Percentiles rank a stretch among this genome's conserved stretches.
phyloP scores from a whole-genome alignment of 179 eudicot genomes.

The Corrigiola litoralis region DNA sequence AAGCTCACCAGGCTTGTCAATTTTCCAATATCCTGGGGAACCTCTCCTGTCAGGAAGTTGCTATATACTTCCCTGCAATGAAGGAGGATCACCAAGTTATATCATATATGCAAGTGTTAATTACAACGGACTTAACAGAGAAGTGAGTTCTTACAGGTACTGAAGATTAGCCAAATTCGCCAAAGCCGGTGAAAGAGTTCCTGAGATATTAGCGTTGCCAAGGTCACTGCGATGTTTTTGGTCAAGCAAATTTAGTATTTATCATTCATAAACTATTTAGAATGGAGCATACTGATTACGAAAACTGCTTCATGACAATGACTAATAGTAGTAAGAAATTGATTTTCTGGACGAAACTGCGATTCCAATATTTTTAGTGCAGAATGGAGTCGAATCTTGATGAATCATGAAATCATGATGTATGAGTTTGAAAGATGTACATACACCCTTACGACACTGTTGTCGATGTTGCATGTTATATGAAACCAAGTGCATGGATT shows the following conservation, averaged over 20 bases:
- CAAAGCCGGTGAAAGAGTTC: slow-evolving; percentile 30
- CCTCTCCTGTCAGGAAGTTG: slow-evolving; percentile 25
- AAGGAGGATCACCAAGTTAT: neutral
- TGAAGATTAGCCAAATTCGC: slow-evolving; percentile 28
- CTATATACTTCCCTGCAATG: slow-evolving; percentile 24
- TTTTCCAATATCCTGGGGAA: slow-evolving; percentile 28
- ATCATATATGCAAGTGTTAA: neutral
- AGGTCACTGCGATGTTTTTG: slow-evolving; percentile 27
- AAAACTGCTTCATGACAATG: too few species aligned
- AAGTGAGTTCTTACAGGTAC: slow-evolving; percentile 23
- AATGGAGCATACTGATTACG: neutral
- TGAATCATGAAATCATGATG: neutral
- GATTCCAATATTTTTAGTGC: too few species aligned
- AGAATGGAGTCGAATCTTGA: too few species aligned
- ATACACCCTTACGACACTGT: slow-evolving; percentile 30
- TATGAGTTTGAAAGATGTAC: neutral
- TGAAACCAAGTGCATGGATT: slow-evolving; percentile 50
- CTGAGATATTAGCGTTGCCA: slow-evolving; percentile 34
- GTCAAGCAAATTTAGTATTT: neutral
- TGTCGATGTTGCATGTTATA: slow-evolving; percentile 27
- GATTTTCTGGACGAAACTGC: too few species aligned
- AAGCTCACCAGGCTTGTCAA: slow-evolving; percentile 22
- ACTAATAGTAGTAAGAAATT: too few species aligned
- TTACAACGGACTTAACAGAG: neutral
- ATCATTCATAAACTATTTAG: too few species aligned